Conservation (phyloP, 345 rosid species). For the Nasturtium officinale region DNA sequence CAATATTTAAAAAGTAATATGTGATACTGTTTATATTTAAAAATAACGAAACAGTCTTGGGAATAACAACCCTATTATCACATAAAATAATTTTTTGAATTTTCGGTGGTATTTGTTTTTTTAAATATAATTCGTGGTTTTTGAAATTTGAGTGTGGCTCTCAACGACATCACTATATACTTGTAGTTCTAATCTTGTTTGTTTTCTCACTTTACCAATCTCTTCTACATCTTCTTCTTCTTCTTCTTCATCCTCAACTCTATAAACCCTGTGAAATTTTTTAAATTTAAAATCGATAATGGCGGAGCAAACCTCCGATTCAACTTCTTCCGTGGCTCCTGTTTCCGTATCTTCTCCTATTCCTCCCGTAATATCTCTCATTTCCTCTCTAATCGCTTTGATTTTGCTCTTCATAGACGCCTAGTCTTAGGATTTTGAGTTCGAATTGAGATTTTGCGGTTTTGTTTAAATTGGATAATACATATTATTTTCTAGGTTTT, state of each 20-base stretch:
- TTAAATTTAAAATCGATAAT: constrained; percentile 33
- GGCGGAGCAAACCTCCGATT: constrained; percentile 62
- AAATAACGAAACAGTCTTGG: background rate
- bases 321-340: constrained; percentile 47
- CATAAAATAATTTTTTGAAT: background rate
- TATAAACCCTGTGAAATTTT: too few relatives aligned
- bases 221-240: background rate
- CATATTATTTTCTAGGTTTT: constrained; percentile 1
- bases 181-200: constrained; percentile 27
- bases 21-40: too few relatives aligned
- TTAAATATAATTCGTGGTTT: background rate
- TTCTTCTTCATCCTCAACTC: constrained; percentile 2
- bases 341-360: constrained; percentile 52
- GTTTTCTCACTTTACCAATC: constrained; percentile 40
- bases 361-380: constrained; percentile 41
- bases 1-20: too few relatives aligned
- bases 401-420: constrained; percentile 3
- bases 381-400: constrained; percentile 11
- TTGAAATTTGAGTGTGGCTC: constrained; percentile 28
- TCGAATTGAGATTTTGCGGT: background rate
- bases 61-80: background rate
- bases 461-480: background rate
- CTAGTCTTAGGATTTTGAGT: background rate
- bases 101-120: background rate
- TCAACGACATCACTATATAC: constrained; percentile 33